Evolutionary conservation across 2,329 filamentous ascomycete species (phyloP), one percentile per base, ranked within the genome.

Genomic region (Cladosporium sp.): DNA sequence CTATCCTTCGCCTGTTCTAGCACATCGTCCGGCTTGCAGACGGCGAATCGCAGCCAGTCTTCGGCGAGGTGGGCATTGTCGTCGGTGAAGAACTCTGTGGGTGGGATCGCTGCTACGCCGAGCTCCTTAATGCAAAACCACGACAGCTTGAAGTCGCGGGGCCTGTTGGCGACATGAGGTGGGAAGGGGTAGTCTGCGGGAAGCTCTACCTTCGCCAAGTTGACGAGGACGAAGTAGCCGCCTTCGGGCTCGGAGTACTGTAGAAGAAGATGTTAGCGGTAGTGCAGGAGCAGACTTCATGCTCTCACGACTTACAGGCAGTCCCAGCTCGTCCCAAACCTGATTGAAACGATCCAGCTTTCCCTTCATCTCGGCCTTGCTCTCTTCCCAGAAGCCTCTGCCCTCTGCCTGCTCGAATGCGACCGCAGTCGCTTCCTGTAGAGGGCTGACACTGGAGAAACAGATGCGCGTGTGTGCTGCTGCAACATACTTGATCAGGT

Each of bases 91-190:
- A 99, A 99, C 79, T 99, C 95, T 0, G 93, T 97, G 0, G 95
- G 95, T 21, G 95, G 95, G 69, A 99, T 97, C 10, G 94, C 93
- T 2, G 95, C 95, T 32, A 99, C 92, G 11, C 95, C 95, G 24
- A 99, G 84, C 82, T 99, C 94, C 78, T 93, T 93, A 79, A 99
- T 99, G 73, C 97, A 81, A 81, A 98, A 98, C 94, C 94, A 99
- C 41, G 89, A 88, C 57, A 99, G 86, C 83, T 96, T 92, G 81
- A 98, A 99, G 78, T 99, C 95, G 34, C 95, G 85, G 28, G 95
- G 92, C 1, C 95, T 87, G 74, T 85, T 88, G 15, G 91, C 92
- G 41, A 99, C 94, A 76, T 97, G 92, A 1, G 89, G 84, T 32
- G 95, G 95, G 83, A 98, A 98, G 0, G 90, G 86, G 78, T 98